phyloP scores from a whole-genome alignment of 768 basidiomycete genomes.

The Hygrocybe coccinea region DNA sequence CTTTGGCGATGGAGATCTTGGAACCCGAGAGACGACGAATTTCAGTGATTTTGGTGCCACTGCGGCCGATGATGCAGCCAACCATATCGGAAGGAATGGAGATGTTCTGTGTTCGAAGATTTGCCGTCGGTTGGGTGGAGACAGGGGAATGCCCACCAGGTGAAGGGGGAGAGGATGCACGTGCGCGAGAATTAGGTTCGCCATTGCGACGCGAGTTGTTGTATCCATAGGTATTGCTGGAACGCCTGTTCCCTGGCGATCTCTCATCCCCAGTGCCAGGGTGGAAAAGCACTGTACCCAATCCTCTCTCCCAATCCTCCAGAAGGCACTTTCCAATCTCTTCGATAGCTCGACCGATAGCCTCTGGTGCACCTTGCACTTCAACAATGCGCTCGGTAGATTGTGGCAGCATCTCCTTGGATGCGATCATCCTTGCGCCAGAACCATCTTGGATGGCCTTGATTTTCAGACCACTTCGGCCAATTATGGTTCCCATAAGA shows the following conservation, averaged over 20 bases:
- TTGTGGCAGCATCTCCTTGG: slow-evolving; percentile 98
- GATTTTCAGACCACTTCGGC: slow-evolving; percentile 93
- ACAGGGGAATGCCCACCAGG: slow-evolving; percentile 45
- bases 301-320: slow-evolving; percentile 94
- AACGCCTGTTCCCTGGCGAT: slow-evolving; percentile 43
- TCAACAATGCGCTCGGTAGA: slow-evolving; percentile 99
- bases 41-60: slow-evolving; percentile 97
- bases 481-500: slow-evolving; percentile 98
- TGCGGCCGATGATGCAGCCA: slow-evolving; percentile 91
- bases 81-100: slow-evolving; percentile 99
- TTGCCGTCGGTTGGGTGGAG: slow-evolving; percentile 58
- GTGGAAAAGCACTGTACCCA: slow-evolving; percentile 93
- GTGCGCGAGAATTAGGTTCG: slow-evolving; percentile 42
- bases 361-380: slow-evolving; percentile 88
- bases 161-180: slow-evolving; percentile 47
- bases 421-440: slow-evolving; percentile 96
- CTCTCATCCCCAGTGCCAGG: slow-evolving; percentile 82
- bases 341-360: slow-evolving; percentile 88
- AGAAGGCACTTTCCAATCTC: slow-evolving; percentile 94
- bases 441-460: slow-evolving; percentile 97
- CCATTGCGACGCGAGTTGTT: slow-evolving; percentile 60
- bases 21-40: slow-evolving; percentile 97
- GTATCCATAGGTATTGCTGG: slow-evolving; percentile 49
- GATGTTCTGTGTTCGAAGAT: slow-evolving; percentile 96
- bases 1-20: slow-evolving; percentile 97